phyloP scores from a whole-genome alignment of 176 grass and related monocot genomes.

The Tillandsia fasciculata region DNA sequence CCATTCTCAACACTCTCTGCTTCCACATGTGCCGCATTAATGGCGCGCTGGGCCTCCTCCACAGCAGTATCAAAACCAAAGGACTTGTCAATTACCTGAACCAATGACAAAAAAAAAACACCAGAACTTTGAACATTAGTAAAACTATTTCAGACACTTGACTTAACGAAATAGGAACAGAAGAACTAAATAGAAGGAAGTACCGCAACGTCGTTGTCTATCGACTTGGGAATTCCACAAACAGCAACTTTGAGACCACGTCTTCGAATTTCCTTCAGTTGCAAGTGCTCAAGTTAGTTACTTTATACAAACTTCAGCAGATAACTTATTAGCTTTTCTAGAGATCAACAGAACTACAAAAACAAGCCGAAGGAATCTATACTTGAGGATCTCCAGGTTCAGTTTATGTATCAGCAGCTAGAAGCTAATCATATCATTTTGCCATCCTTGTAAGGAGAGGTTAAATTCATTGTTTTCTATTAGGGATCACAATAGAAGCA shows the following conservation, averaged over 20 bases:
- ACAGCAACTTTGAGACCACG: conserved; percentile 70
- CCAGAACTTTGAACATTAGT: conserved; percentile 17
- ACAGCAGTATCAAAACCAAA: conserved; percentile 96
- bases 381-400: no score
- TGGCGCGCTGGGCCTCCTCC: conserved; percentile 87
- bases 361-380: no score
- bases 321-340: no score
- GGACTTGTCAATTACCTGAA: conserved; percentile 91
- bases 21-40: conserved; percentile 92
- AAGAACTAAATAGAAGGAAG: neutral
- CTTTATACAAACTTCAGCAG: neutral
- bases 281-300: neutral
- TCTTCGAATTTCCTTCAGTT: conserved; percentile 64
- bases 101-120: neutral
- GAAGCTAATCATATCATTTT: no score
- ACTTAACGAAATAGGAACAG: neutral
- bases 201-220: conserved; percentile 99
- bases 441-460: no score
- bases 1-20: conserved; percentile 87
- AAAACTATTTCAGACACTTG: neutral
- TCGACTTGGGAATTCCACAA: conserved; percentile 87
- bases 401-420: no score
- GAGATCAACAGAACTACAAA: no score
- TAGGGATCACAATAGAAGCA: no score
- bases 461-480: no score